Percentiles rank a stretch among this genome's conserved stretches.
These are phyloP conservation scores for Boletus sp. DNA, from an alignment of 1,284 basidiomycete genomes.

Conservation along the genomic window DNA sequence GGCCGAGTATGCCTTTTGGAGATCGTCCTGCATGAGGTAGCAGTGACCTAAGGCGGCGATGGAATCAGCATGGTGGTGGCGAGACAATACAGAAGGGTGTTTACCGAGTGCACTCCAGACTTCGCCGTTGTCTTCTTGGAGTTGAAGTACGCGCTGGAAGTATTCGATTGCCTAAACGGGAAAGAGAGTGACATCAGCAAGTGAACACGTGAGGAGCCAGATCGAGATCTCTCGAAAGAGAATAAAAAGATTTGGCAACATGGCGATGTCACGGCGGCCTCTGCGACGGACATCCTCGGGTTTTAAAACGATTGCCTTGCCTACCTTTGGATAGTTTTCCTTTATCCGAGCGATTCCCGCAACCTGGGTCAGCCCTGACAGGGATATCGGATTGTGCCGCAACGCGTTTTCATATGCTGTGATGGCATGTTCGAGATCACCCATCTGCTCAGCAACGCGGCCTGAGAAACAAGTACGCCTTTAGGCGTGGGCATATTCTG, in stretches of 20 bases:
- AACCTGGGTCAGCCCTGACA: slow-evolving; percentile 85
- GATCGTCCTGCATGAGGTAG: slow-evolving; percentile 98
- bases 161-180: slow-evolving; percentile 83
- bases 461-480: slow-evolving; percentile 45
- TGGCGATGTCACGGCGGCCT: slow-evolving; percentile 33
- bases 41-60: slow-evolving; percentile 70
- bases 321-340: slow-evolving; percentile 80
- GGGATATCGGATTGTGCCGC: slow-evolving; percentile 86
- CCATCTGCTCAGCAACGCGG: slow-evolving; percentile 87
- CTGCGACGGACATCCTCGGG: slow-evolving; percentile 40
- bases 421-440: slow-evolving; percentile 84
- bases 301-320: slow-evolving; percentile 29
- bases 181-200: slow-evolving; percentile 29
- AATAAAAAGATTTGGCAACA: slow-evolving; percentile 18
- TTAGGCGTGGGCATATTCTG: not conserved
- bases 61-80: slow-evolving; percentile 20
- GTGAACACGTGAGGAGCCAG: slow-evolving; percentile 39
- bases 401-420: slow-evolving; percentile 89
- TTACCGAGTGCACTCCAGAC: slow-evolving; percentile 90
- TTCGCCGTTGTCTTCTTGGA: slow-evolving; percentile 91
- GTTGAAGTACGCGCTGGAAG: slow-evolving; percentile 85
- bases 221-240: slow-evolving; percentile 30
- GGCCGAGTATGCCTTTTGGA: slow-evolving; percentile 97
- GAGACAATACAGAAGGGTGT: slow-evolving; percentile 26
- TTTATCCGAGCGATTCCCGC: slow-evolving; percentile 88